phyloP scores from a whole-genome alignment of 1,139 yeast genomes.

The Pichia sp. region DNA sequence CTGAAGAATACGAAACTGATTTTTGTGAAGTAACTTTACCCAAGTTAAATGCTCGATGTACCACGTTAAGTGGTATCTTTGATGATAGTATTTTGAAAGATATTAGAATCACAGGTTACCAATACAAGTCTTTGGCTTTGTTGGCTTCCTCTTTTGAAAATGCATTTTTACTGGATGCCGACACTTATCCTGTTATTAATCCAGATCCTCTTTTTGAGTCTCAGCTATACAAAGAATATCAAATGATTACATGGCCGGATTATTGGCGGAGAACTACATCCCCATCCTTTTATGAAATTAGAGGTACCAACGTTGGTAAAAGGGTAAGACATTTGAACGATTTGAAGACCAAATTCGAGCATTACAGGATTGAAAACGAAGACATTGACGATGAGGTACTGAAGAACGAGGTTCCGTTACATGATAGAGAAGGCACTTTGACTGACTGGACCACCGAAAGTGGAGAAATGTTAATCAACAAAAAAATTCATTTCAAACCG shows the following conservation, averaged over 20 bases:
- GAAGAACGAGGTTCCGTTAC: conserved; percentile 28
- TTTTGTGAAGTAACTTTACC: conserved; percentile 43
- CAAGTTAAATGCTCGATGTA: conserved; percentile 42
- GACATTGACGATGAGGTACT: conserved; percentile 5
- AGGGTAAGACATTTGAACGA: conserved; percentile 22
- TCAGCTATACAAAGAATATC: conserved; percentile 17
- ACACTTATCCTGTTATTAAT: conserved; percentile 42
- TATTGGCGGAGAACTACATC: conserved; percentile 57
- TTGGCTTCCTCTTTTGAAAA: conserved; percentile 43
- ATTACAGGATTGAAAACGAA: conserved; percentile 9
- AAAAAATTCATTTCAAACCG: conserved; percentile 41
- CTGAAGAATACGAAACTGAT: conserved; percentile 39
- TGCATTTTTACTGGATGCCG: conserved; percentile 43
- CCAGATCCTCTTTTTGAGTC: conserved; percentile 34
- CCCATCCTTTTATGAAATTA: conserved; percentile 49
- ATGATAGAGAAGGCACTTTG: conserved; percentile 47
- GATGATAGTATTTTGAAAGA: conserved; percentile 20
- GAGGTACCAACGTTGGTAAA: conserved; percentile 27
- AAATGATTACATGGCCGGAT: conserved; percentile 51
- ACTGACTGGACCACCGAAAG: conserved; percentile 58
- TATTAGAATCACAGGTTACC: conserved; percentile 41
- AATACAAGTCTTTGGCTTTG: conserved; percentile 45
- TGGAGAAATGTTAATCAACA: conserved; percentile 51
- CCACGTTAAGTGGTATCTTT: conserved; percentile 32
- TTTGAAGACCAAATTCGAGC: conserved; percentile 16